Percentiles rank a stretch among this genome's conserved stretches.
phyloP scores from a whole-genome alignment of 345 rosid species.

The Syzygium oleosum region DNA sequence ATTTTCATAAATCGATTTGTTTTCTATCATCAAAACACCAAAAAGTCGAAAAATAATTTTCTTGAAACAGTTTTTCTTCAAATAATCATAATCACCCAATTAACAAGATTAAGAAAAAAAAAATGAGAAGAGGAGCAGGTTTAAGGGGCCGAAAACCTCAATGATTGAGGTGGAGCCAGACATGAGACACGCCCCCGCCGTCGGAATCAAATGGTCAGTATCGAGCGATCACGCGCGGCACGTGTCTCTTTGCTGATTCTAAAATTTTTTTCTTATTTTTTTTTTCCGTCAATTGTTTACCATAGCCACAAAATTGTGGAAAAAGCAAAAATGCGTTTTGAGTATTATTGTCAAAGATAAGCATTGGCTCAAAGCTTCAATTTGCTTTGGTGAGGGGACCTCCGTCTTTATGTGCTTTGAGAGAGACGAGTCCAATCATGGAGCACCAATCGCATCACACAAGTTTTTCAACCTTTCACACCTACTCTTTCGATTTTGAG shows the following conservation, averaged over 20 bases:
- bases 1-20: too few species aligned
- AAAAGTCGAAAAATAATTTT: too few species aligned
- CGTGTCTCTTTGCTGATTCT: neutral
- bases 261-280: neutral
- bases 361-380: neutral
- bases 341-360: neutral
- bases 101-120: neutral
- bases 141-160: neutral
- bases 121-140: neutral
- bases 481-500: neutral
- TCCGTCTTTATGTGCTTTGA: neutral
- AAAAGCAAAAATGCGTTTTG: neutral
- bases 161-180: neutral
- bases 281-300: neutral
- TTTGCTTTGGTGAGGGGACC: neutral
- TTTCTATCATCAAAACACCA: too few species aligned
- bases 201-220: neutral
- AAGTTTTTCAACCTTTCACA: neutral
- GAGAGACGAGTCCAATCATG: conserved; percentile 3
- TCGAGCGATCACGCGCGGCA: neutral
- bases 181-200: neutral
- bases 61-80: too few species aligned
- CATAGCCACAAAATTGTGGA: neutral
- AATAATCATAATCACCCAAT: neutral
- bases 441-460: neutral